phyloP scores from a whole-genome alignment of 441 rosid genomes.

The Croton laevigatus region DNA sequence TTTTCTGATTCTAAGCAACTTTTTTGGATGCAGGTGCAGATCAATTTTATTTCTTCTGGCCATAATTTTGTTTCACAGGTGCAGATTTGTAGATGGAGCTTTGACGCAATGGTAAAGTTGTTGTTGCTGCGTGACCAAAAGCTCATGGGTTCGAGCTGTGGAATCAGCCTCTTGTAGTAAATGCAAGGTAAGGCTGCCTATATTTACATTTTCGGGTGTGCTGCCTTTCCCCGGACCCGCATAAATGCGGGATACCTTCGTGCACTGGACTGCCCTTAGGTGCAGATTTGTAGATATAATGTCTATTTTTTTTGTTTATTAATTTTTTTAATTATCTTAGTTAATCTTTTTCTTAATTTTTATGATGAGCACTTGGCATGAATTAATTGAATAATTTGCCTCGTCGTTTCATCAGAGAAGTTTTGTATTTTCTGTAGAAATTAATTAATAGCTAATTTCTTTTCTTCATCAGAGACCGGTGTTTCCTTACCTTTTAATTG shows the following conservation, averaged over 20 bases:
- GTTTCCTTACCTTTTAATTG: not conserved
- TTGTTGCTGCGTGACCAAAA: no score
- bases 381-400: constrained; percentile 20
- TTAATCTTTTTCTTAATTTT: constrained; percentile 20
- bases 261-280: no score
- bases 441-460: constrained; percentile 14
- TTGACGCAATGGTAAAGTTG: no score
- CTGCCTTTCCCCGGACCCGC: no score
- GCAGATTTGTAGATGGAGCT: constrained; percentile 31
- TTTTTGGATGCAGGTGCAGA: constrained; percentile 29
- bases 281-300: constrained; percentile 28
- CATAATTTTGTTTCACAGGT: constrained; percentile 24
- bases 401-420: constrained; percentile 25
- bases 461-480: not conserved
- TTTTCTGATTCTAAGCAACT: not conserved
- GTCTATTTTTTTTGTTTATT: not conserved
- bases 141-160: no score
- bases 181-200: no score
- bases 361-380: constrained; percentile 26
- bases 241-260: no score
- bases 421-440: constrained; percentile 25
- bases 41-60: constrained; percentile 17
- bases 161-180: no score
- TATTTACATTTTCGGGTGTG: no score
- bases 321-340: not conserved